phyloP scores from a whole-genome alignment of 352 stramenopile species.

The Pythium periplocum region DNA sequence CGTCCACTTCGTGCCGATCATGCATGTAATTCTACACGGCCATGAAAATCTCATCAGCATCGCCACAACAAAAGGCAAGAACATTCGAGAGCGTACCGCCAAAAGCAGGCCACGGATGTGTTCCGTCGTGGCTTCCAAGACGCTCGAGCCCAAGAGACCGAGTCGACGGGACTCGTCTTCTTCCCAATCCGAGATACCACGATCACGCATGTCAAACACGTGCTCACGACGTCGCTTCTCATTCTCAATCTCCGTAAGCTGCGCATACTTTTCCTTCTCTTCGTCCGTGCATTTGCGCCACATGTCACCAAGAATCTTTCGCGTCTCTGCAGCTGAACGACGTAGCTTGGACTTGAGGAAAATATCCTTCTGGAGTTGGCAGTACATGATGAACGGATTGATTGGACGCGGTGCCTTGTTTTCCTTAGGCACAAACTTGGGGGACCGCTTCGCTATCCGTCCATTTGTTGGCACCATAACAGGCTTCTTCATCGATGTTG shows the following conservation, averaged over 20 bases:
- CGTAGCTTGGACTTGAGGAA: conserved; percentile 43
- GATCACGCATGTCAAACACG: conserved; percentile 63
- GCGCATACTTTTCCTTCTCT: conserved; percentile 76
- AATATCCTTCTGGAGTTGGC: conserved; percentile 68
- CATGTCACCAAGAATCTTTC: conserved; percentile 81
- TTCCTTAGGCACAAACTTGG: conserved; percentile 24
- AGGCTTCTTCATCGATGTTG: conserved; percentile 40
- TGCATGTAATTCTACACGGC: conserved; percentile 60
- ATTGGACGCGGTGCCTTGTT: conserved; percentile 54
- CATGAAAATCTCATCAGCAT: conserved; percentile 3
- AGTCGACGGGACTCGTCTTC: conserved; percentile 65
- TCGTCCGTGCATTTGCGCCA: conserved; percentile 79
- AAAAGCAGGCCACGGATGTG: conserved; percentile 62
- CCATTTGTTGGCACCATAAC: conserved; percentile 20
- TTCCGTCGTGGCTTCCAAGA: conserved; percentile 51
- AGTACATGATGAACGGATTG: conserved; percentile 83
- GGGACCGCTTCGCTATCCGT: conserved; percentile 16
- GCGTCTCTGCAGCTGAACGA: conserved; percentile 59
- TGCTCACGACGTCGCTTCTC: conserved; percentile 72
- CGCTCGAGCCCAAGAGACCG: conserved; percentile 46
- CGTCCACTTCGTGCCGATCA: conserved; percentile 68
- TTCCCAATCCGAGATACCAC: conserved; percentile 69
- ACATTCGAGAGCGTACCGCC: conserved; percentile 29
- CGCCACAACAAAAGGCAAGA: neutral
- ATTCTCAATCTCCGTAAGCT: conserved; percentile 73